Percentiles rank a stretch among this genome's conserved stretches.
Evolutionary conservation across 371 early-diverging fungal species (phyloP).

Genomic region (Catenaria anguillulae): DNA sequence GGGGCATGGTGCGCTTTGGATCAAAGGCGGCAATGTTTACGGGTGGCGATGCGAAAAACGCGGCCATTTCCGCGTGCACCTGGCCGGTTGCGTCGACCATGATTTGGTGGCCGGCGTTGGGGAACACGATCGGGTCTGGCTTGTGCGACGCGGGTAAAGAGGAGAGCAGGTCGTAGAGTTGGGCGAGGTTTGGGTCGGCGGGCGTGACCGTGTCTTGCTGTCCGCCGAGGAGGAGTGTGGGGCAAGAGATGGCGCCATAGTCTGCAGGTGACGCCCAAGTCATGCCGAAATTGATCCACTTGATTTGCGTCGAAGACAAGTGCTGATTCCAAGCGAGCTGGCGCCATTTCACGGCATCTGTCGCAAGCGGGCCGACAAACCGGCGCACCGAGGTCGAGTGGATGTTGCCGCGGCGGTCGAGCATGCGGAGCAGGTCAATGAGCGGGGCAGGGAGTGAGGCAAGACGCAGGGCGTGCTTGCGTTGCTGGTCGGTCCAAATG

Average conservation of each 20-base stretch:
- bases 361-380: conserved; percentile 29
- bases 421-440: conserved; percentile 32
- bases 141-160: neutral
- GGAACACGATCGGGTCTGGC: neutral
- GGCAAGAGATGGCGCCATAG: conserved; percentile 33
- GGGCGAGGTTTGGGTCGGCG: neutral
- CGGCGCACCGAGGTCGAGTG: conserved; percentile 43
- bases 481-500: conserved; percentile 28
- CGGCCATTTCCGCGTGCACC: neutral
- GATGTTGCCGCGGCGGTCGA: conserved; percentile 46
- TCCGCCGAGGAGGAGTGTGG: conserved; percentile 42
- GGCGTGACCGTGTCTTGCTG: conserved; percentile 23
- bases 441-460: conserved; percentile 36
- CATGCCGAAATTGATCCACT: conserved; percentile 33
- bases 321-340: conserved; percentile 49
- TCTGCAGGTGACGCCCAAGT: conserved; percentile 26
- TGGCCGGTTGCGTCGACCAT: neutral
- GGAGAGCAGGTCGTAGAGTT: neutral
- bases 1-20: no score
- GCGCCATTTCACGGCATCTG: conserved; percentile 26
- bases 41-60: neutral
- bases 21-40: no score
- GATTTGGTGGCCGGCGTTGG: neutral
- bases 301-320: conserved; percentile 36
- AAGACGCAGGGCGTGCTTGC: conserved; percentile 20